Base-by-base conservation (phyloP, 1,284 basidiomycete genomes). In the Agroathelia rolfsii region DNA sequence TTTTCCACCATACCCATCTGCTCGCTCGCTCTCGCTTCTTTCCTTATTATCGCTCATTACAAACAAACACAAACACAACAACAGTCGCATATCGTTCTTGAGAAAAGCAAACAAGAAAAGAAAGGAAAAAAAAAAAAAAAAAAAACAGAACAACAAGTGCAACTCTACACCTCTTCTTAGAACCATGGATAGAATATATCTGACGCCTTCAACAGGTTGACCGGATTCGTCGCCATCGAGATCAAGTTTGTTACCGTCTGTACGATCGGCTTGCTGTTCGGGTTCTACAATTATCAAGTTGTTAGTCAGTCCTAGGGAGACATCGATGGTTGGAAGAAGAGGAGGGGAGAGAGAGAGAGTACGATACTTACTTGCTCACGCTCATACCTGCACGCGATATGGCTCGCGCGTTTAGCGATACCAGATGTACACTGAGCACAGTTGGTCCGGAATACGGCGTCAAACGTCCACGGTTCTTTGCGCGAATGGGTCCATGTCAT, bases 181-280 rank as follows among this genome's bases (percentile, higher is more conserved):
- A 85, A 89, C 85, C 85, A 92, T 14, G 88, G 80, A 46, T 79
- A 68, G 51, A 79, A 90, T 35, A 71, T 67, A 57, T 88, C 87
- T 24, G 76, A 71, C 80, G 89, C 82, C 53, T 76, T 80, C 40
- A 72, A 69, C n/a, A 85, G 62, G 40, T 78, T 75, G n/a, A 77
- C 52, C 2, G 82, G 80, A 50, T 84, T 83, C 9, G 78, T 79
- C 5, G 82, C 78, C 14, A 58, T 66, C 0, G 73, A 83, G 47
- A 98, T 84, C 18, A 97, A 66, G 47, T 81, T 87, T 10, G 83
- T 79, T 30, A 93, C 78, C 1, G 86, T 84, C 50, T 90, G 84
- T 37, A 85, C 65, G 32, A 86, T 79, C 1, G 83, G 81, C 6
- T 52, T 57, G 2, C 58, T 58, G 5, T 53, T 56, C 2, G 63